These are phyloP conservation scores for Daldinia decipiens DNA, from an alignment of 495 filamentous ascomycete species.

Conservation along the genomic window DNA sequence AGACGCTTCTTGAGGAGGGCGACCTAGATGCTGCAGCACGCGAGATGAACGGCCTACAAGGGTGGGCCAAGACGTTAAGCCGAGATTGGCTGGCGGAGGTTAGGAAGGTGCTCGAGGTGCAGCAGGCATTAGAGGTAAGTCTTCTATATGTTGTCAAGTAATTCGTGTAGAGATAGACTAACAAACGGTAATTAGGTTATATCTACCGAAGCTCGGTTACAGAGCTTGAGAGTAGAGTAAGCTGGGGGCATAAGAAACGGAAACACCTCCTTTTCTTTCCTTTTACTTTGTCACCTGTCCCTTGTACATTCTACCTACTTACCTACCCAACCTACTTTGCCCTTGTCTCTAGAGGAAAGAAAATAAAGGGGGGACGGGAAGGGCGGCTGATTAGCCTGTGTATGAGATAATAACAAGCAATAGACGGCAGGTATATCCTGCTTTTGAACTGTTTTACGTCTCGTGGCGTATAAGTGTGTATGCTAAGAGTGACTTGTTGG, in stretches of 20 bases:
- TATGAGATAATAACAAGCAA: conserved; percentile 34
- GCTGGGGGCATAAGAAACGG: conserved; percentile 7
- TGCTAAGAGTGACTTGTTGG: background rate
- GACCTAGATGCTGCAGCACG: conserved; percentile 89
- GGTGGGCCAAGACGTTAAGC: conserved; percentile 94
- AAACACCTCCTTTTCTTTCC: conserved; percentile 22
- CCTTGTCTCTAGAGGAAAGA: conserved; percentile 27
- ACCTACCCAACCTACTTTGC: conserved; percentile 6
- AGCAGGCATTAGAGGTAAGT: conserved; percentile 93
- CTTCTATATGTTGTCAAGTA: conserved; percentile 1
- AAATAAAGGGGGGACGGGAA: conserved; percentile 8
- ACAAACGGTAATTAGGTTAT: conserved; percentile 57
- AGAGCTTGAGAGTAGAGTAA: conserved; percentile 67
- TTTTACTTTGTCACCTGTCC: conserved; percentile 37
- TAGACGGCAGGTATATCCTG: conserved; percentile 19
- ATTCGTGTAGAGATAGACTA: conserved; percentile 16
- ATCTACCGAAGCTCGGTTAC: conserved; percentile 68
- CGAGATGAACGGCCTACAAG: conserved; percentile 91
- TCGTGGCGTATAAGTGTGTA: background rate
- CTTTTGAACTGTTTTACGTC: background rate
- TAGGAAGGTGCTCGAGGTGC: conserved; percentile 88
- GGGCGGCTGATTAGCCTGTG: conserved; percentile 17
- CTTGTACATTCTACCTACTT: conserved; percentile 36
- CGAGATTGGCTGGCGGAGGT: conserved; percentile 93
- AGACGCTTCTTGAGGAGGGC: conserved; percentile 89